Evolutionary conservation across 176 grass and related monocot species (phyloP), one percentile per base, ranked within the genome.

Genomic region (Cenchrus purpureus): DNA sequence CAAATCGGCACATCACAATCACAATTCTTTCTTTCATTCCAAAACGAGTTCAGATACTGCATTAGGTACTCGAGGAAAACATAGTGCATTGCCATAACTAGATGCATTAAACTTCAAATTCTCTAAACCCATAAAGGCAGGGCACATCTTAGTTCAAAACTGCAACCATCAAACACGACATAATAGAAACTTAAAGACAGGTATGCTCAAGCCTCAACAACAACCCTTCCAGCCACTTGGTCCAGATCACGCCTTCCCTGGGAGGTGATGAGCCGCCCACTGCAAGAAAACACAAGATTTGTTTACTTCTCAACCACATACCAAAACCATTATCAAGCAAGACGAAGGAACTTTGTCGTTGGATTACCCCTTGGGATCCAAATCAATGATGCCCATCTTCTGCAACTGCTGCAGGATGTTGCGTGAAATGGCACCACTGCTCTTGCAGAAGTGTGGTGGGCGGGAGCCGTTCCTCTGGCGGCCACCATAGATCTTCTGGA

Each of bases 401-500:
- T 87, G 72, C 76, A 93, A 65, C 66, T 93, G 88, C 68, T 90
- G 87, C 57, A 90, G 72, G 72, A 93, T 90, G 91, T 93, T 79
- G 49, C 91, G 91, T 62, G 88, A 89, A 0, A 93, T 15, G 0
- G 91, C 91, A 37, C 91, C 91, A 28, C 88, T 90, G 77, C 85
- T 93, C 86, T 93, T 93, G 85, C 88, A 90, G 82, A 90, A 93
- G 77, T 93, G 91, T 0, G 91, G 91, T 6, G 91, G 88, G 12
- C 71, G 5, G 7, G 81, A 65, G 8, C 91, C 91, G 0, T 90
- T 90, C 80, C 91, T 93, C 79, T 84, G 83, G 20, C 91, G 91
- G 12, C 91, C 91, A 34, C 91, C 91, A 0, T 93, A 93, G 34
- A 93, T 93, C 81, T 90, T 93, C 85, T 93, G 91, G 85, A 93